Evolutionary conservation across 2,329 filamentous ascomycete genomes (phyloP).

Genomic region (Zymoseptoria tritici): DNA sequence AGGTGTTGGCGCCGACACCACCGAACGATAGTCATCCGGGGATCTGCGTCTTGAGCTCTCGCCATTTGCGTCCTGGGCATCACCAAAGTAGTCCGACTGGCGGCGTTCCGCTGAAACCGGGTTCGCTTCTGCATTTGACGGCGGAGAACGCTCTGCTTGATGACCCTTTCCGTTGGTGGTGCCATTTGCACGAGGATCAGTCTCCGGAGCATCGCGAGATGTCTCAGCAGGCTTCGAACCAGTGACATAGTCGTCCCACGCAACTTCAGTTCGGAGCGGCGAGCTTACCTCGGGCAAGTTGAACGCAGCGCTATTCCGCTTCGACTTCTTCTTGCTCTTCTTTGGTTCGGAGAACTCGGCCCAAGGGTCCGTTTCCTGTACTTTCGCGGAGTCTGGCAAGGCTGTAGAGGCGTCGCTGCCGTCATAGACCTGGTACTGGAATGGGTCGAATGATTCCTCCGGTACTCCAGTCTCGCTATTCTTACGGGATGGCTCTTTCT

Average conservation of each 20-base stretch:
- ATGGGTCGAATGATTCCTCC: constrained; percentile 9
- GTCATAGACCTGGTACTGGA: constrained; percentile 16
- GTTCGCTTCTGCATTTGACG: not conserved
- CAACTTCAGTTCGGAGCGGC: constrained; percentile 39
- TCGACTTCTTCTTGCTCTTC: constrained; percentile 40
- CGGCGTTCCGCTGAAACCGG: not conserved
- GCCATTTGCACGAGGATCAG: constrained; percentile 7
- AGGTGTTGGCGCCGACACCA: constrained; percentile 22
- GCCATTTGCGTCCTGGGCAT: constrained; percentile 2
- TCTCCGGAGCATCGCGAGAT: not conserved
- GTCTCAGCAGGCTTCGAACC: constrained; percentile 2
- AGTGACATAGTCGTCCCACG: constrained; percentile 37
- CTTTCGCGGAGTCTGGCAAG: constrained; percentile 5
- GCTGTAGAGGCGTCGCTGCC: constrained; percentile 1
- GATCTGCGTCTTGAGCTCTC: constrained; percentile 17
- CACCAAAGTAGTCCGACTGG: constrained; percentile 1
- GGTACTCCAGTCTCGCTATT: constrained; percentile 17
- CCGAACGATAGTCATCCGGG: constrained; percentile 20
- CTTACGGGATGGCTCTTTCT: constrained; percentile 12
- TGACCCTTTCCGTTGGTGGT: not conserved
- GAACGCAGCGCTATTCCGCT: constrained; percentile 36
- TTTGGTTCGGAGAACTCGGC: constrained; percentile 14
- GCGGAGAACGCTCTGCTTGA: constrained; percentile 9
- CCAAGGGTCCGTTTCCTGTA: constrained; percentile 19
- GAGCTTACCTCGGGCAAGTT: constrained; percentile 36